Base-by-base conservation (phyloP, 1,284 basidiomycete genomes). In the Leccinum ponderosum region DNA sequence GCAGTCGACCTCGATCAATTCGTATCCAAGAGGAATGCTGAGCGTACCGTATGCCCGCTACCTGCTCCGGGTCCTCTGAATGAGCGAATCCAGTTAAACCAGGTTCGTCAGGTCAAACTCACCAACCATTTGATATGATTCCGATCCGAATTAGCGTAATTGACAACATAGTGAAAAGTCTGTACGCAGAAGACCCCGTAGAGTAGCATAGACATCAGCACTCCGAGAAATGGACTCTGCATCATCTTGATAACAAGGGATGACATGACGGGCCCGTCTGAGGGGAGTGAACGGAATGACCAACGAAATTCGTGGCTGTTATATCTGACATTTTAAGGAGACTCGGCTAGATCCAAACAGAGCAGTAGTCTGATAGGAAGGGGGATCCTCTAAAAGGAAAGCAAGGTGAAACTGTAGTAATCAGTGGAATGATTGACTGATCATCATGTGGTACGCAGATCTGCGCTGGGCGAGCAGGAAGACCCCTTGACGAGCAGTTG, bases 161-260 rank as follows among this genome's bases (percentile, higher is more conserved):
- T 53, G 1, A 0, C 31, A 7, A 39, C 54, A 22, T 63, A 63
- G 35, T 53, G 48, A 59, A 63, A 63, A 3, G 25, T 52, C 12
- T 64, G 62, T 54, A 61, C 39, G 42, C 62, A 63, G 11, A 63
- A 39, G 11, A 63, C 56, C 3, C 62, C 62, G 9, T 62, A 62
- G 5, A 55, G 35, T 12, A 37, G 12, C 55, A 62, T 54, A 4
- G 56, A 53, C 1, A 37, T 57, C 1, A 63, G 62, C 1, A 54
- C 58, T 35, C 62, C 62, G 9, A 27, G 37, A 5, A 64, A 35
- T 11, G 57, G 62, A 2, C 27, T 22, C 22, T n/a, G 53, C 53
- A 27, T 52, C 27, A 52, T 52, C 15, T 52, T 7, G 51, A 27
- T 39, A n/a, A 52, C 11, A 39, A 8, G 5, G 25, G 53, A 27